Base-by-base conservation (phyloP, 768 basidiomycete genomes). In the Podaxis sp. region DNA sequence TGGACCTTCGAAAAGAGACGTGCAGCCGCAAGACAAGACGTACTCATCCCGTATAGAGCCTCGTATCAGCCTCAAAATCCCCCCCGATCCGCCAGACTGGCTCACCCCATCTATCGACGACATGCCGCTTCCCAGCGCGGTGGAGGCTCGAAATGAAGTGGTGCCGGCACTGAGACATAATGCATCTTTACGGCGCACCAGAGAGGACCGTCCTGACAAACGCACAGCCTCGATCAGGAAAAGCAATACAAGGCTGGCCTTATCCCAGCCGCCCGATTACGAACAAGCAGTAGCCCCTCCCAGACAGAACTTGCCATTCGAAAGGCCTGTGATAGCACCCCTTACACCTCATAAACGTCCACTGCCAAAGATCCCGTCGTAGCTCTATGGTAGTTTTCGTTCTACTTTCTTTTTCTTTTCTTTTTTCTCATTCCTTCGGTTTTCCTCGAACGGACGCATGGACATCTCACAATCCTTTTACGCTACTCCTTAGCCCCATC, bases 291-390 rank as follows among this genome's bases (percentile, higher is more conserved):
- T n/a, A 11, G 5, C 36, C 6, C 36, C 9, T 24, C 36, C 33
- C 37, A 24, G 12, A 6, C 58, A 51, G 17, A 37, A 11, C 22
- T 22, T 38, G 36, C 6, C 54, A 11, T 12, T 40, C 12, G 54
- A 40, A 25, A 4, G 9, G 17, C 38, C 49, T 24, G 17, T 12
- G 11, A 51, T 46, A 12, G 5, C 59, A 15, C n/a, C 41, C 7
- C 38, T 53, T 17, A 22, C 40, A n/a, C 40, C 59, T 53, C 51
- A 9, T 6, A 49, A n/a, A 54, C 59, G 59, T 40, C 40, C 59
- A 13, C 41, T 60, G 9, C 59, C 59, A 43, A 53, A 43, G 41
- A 15, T 22, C 29, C 59, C 59, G 17, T 4, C 12, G 13, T 59
- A 51, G 29, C 25, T 40, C 11, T 38, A 12, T 9, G 2, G 9